Evolutionary conservation across 208 protist species (phyloP).

Genomic region (Angomonas ambiguus): DNA sequence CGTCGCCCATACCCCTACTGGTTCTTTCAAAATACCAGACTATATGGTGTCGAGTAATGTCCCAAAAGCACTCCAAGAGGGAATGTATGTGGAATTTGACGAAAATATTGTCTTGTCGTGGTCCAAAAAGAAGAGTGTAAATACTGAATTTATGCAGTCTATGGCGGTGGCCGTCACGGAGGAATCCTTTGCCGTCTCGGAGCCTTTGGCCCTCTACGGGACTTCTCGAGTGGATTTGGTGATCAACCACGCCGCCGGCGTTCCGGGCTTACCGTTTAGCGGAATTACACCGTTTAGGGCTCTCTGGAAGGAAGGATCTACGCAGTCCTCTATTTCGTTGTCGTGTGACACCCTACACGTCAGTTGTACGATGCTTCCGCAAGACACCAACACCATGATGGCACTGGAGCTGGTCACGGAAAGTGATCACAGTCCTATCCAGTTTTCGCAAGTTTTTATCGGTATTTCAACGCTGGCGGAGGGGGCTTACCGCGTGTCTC

Average conservation of each 20-base stretch:
- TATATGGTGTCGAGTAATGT: slow-evolving; percentile 61
- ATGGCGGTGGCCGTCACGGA: slow-evolving; percentile 45
- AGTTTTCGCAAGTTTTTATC: slow-evolving; percentile 58
- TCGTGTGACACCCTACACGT: slow-evolving; percentile 51
- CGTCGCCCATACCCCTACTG: slow-evolving; percentile 15
- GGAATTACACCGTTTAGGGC: slow-evolving; percentile 66
- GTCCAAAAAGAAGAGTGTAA: slow-evolving; percentile 62
- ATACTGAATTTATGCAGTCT: slow-evolving; percentile 44
- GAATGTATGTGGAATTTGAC: slow-evolving; percentile 70
- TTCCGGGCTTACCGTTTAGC: slow-evolving; percentile 71
- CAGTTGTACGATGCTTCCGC: slow-evolving; percentile 59
- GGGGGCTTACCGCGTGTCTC: slow-evolving; percentile 34
- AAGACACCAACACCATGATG: slow-evolving; percentile 51
- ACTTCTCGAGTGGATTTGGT: slow-evolving; percentile 54
- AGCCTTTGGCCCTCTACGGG: slow-evolving; percentile 44
- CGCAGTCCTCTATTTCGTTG: slow-evolving; percentile 25
- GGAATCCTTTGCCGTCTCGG: slow-evolving; percentile 56
- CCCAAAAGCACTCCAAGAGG: slow-evolving; percentile 42
- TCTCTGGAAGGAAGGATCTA: slow-evolving; percentile 57
- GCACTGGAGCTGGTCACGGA: slow-evolving; percentile 22
- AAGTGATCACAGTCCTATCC: slow-evolving; percentile 22
- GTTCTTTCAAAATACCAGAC: slow-evolving; percentile 26
- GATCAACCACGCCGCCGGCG: slow-evolving; percentile 61
- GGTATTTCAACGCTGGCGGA: slow-evolving; percentile 57
- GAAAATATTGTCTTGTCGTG: slow-evolving; percentile 67